Base-by-base conservation (phyloP, 2,329 filamentous ascomycete species). In the Nemania serpens region DNA sequence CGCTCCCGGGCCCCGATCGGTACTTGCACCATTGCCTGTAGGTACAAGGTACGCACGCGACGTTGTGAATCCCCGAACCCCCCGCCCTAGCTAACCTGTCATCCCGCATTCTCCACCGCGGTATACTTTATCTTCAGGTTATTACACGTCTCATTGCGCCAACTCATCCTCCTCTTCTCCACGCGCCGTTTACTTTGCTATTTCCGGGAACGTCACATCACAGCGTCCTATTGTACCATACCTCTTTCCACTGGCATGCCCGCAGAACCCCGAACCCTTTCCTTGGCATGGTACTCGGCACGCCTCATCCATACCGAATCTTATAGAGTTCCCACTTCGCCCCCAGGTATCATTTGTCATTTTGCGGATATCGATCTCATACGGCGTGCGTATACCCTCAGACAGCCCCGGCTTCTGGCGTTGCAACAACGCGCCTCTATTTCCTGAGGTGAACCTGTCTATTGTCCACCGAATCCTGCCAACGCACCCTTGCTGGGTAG, bases 221-320 rank as follows among this genome's bases (percentile, higher is more conserved):
- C 46, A 22, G 20, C 49, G 60, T 25, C n/a, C 41, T 29, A 63
- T 58, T 42, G 62, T 52, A 48, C 61, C 56, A 57, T 59, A 64
- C 63, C 61, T 63, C 63, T 15, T 49, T 43, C n/a, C n/a, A n/a
- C n/a, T n/a, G n/a, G n/a, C n/a, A n/a, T n/a, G n/a, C n/a, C n/a
- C n/a, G n/a, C n/a, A n/a, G n/a, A n/a, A n/a, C n/a, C 36, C 50
- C 49, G 61, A 66, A 66, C 63, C 58, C 64, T 49, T 63, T 64
- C 64, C 66, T 64, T 54, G 61, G 63, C 59, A 20, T 64, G 59
- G 58, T 53, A 54, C 65, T 63, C 58, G 66, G 64, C 66, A 64
- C 60, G 61, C 58, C 65, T 58, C 55, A 41, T 52, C 48, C 41
- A 51, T 49, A 12, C 7, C 41, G 17, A 3, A 43, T 15, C 10